These are phyloP conservation scores for Cladophialophora yegresii DNA, from an alignment of 2,329 filamentous ascomycete species.

Conservation along the genomic window DNA sequence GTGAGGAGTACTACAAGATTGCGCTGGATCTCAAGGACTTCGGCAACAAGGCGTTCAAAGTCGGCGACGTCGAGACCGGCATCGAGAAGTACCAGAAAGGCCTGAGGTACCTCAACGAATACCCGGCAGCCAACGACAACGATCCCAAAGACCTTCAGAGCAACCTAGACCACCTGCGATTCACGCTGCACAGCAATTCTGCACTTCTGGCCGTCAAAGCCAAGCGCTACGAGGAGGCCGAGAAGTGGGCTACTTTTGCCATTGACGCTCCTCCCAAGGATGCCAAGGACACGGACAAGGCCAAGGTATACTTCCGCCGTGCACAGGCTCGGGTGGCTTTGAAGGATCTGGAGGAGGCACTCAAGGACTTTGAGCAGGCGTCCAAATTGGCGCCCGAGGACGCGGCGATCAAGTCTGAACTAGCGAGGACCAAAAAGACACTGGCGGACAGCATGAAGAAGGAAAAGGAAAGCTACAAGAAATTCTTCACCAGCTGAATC, in stretches of 20 bases:
- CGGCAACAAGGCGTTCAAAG: conserved; percentile 91
- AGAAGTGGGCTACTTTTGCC: conserved; percentile 70
- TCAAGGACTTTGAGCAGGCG: conserved; percentile 74
- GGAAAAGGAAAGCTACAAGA: conserved; percentile 90
- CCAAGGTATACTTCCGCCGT: conserved; percentile 84
- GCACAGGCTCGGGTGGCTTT: conserved; percentile 72
- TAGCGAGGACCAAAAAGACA: conserved; percentile 74
- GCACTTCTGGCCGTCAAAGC: conserved; percentile 84
- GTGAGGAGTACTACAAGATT: conserved; percentile 71
- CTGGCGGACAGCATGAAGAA: conserved; percentile 73
- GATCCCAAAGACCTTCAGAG: conserved; percentile 68
- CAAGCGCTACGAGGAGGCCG: conserved; percentile 68
- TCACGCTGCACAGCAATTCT: conserved; percentile 85
- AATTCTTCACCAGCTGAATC: conserved; percentile 65
- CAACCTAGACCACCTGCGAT: conserved; percentile 72
- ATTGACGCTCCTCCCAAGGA: conserved; percentile 65
- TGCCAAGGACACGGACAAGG: conserved; percentile 72
- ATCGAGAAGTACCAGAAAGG: conserved; percentile 95
- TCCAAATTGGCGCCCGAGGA: conserved; percentile 74
- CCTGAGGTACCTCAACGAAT: conserved; percentile 83
- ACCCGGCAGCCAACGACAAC: conserved; percentile 67
- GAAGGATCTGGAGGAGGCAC: conserved; percentile 81
- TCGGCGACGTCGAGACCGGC: conserved; percentile 66
- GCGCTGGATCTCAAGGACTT: conserved; percentile 84
- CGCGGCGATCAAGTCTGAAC: conserved; percentile 71